Evolutionary conservation across 2,329 filamentous ascomycete species (phyloP).

Genomic region (Pseudogymnoascus sp.): DNA sequence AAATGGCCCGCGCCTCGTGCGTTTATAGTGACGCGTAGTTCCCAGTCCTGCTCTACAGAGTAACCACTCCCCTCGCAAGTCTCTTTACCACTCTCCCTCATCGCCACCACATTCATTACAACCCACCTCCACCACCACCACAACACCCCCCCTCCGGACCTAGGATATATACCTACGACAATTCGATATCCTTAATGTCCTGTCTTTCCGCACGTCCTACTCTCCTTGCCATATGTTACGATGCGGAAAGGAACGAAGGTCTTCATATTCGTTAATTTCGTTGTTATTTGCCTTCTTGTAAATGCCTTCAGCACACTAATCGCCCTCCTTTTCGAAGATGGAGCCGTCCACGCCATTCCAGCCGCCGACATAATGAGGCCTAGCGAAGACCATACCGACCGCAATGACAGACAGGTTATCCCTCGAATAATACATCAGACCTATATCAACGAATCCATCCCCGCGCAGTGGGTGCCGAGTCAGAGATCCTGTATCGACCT

Average conservation of each 20-base stretch:
- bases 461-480: conserved; percentile 54
- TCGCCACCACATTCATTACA: conserved; percentile 2
- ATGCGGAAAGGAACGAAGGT: conserved; percentile 29
- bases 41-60: neutral
- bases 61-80: conserved; percentile 2
- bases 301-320: conserved; percentile 63
- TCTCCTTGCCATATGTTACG: conserved; percentile 15
- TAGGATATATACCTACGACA: neutral
- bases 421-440: conserved; percentile 74
- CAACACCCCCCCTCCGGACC: neutral
- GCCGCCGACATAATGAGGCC: conserved; percentile 57
- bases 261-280: conserved; percentile 46
- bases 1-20: neutral
- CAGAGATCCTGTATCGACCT: conserved; percentile 59
- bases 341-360: conserved; percentile 56
- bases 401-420: conserved; percentile 49
- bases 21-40: conserved; percentile 9
- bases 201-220: neutral
- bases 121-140: neutral
- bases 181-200: conserved; percentile 4
- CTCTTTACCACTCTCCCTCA: neutral
- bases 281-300: conserved; percentile 55
- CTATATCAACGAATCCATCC: conserved; percentile 62
- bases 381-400: conserved; percentile 49
- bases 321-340: conserved; percentile 59